phyloP scores from a whole-genome alignment of 331 rosid genomes.

The Prunus yedoensis region DNA sequence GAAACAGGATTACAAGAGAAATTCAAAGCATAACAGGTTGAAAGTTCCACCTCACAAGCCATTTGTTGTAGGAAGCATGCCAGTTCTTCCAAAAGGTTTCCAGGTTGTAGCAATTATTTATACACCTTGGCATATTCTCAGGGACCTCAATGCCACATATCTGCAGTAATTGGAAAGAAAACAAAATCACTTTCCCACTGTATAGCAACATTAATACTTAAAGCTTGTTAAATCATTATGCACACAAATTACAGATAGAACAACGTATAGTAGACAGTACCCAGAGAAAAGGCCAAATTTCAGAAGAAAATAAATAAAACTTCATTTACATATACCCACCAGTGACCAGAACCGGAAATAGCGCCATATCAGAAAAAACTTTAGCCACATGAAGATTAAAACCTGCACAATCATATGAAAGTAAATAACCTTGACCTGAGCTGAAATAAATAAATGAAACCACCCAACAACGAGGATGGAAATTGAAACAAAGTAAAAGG shows the following conservation, averaged over 20 bases:
- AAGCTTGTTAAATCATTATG: slow-evolving; percentile 6
- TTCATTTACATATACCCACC: slow-evolving; percentile 42
- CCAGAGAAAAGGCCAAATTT: slow-evolving; percentile 4
- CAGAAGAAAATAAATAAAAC: not conserved
- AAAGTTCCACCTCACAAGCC: slow-evolving; percentile 86
- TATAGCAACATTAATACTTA: slow-evolving; percentile 9
- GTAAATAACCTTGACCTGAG: slow-evolving; percentile 9
- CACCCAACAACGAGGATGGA: not conserved
- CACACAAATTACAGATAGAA: not conserved
- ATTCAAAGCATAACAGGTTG: slow-evolving; percentile 18
- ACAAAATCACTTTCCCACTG: slow-evolving; percentile 1
- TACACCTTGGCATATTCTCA: slow-evolving; percentile 95
- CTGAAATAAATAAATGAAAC: not conserved
- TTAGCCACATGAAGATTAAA: slow-evolving; percentile 94
- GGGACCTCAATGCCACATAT: slow-evolving; percentile 84
- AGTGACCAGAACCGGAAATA: slow-evolving; percentile 87
- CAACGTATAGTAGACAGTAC: not conserved
- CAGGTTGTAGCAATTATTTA: slow-evolving; percentile 81
- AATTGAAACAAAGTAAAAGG: not conserved
- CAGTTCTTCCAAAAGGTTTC: slow-evolving; percentile 96
- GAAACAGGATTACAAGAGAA: slow-evolving; percentile 17
- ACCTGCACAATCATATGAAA: slow-evolving; percentile 44
- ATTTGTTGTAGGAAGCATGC: slow-evolving; percentile 98
- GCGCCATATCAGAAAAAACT: slow-evolving; percentile 88
- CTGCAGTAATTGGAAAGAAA: slow-evolving; percentile 32